Evolutionary conservation across 139 green algal genomes (phyloP), one percentile per base, ranked within the genome.

Genomic region (Chlorella sorokiniana): DNA sequence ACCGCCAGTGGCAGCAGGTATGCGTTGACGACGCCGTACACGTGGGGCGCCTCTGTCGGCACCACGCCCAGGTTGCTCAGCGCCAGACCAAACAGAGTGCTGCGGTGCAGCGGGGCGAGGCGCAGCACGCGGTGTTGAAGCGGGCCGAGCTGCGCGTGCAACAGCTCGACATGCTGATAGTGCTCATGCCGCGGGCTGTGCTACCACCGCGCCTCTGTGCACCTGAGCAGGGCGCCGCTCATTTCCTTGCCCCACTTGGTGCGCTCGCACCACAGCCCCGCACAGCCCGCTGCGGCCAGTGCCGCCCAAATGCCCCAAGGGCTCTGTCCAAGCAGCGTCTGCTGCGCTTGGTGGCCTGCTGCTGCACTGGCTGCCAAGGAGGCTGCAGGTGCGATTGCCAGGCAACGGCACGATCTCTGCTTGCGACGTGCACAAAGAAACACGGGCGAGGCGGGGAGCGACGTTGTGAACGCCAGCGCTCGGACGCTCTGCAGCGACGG

Each of bases 1-100:
- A 99, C 91, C 11, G 94, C 94, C 44, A 99, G 83, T 0, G 95
- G 95, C 62, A 99, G 90, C 31, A 99, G 78, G 82, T 89, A 95
- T 40, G 90, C 90, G 88, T 97, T 96, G 37, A 97, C 90, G 4
- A 90, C 81, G 8, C 20, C 69, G 41, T 95, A 95, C 22, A 83
- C 72, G 62, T 79, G 62, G 10, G 72, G 67, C 29, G 76, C 78
- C 76, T 84, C 45, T n/a, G 85, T 63, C 2, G 91, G 90, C 10
- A 97, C 84, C 54, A 96, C 54, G 10, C 88, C 88, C 7, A 89
- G n/a, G 81, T 97, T 98, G 69, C 81, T 89, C 4, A 96, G 65
- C 4, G 86, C 48, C 76, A 98, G 91, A 7, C 91, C 93, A 31
- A 89, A 56, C 38, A 98, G 79, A 4, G 94, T 97, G 9, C 84